Conservation (phyloP, 1,284 basidiomycete species). For the Chiua sp. region DNA sequence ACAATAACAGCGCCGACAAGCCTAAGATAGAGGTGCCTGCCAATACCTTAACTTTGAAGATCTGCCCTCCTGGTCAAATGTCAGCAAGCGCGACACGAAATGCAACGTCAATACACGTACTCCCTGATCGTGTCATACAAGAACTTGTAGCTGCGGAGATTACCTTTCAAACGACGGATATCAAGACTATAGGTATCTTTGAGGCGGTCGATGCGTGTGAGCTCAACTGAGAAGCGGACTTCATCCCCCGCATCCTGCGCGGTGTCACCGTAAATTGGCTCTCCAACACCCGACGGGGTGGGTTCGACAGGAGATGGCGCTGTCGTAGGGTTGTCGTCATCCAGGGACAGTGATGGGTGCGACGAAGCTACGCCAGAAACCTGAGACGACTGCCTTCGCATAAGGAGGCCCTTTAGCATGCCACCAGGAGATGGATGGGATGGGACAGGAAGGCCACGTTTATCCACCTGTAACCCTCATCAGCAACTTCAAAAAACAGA, state of each 20-base stretch:
- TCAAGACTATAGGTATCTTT: slow-evolving; percentile 90
- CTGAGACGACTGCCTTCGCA: slow-evolving; percentile 88
- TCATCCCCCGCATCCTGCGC: slow-evolving; percentile 88
- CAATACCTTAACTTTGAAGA: slow-evolving; percentile 44
- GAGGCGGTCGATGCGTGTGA: slow-evolving; percentile 87
- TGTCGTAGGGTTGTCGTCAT: slow-evolving; percentile 42
- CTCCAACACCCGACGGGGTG: slow-evolving; percentile 41
- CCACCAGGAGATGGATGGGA: slow-evolving; percentile 73
- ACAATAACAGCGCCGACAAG: neutral
- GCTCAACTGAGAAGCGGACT: slow-evolving; percentile 91
- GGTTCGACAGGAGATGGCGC: slow-evolving; percentile 33
- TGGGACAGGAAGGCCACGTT: slow-evolving; percentile 81
- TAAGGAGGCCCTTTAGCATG: slow-evolving; percentile 84
- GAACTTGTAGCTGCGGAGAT: slow-evolving; percentile 92
- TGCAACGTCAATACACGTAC: slow-evolving; percentile 54
- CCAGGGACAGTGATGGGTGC: slow-evolving; percentile 42
- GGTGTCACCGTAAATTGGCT: slow-evolving; percentile 79
- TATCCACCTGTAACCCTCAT: slow-evolving; percentile 66
- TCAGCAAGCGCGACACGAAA: slow-evolving; percentile 18
- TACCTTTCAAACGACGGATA: slow-evolving; percentile 91
- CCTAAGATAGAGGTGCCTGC: slow-evolving; percentile 30
- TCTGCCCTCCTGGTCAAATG: slow-evolving; percentile 46
- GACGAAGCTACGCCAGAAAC: slow-evolving; percentile 49
- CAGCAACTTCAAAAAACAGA: slow-evolving; percentile 4
- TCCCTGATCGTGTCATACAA: slow-evolving; percentile 89